Conservation (phyloP, 1,139 yeast species). For the Waltiozyma sp. region DNA sequence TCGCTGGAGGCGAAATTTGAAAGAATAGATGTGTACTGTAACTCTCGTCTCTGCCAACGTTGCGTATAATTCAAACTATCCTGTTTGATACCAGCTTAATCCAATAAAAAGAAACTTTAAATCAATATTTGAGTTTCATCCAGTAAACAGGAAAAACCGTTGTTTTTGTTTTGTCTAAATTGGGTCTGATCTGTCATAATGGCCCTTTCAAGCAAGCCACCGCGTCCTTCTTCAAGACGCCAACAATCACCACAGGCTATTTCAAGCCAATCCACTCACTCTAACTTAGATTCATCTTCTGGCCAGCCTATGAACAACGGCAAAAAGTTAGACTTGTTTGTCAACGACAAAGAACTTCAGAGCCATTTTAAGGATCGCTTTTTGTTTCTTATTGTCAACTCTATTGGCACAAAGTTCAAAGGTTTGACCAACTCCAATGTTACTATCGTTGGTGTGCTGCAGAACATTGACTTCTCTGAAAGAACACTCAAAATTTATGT, state of each 20-base stretch:
- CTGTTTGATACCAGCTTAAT: too few species aligned
- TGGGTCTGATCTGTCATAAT: background rate
- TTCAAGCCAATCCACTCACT: background rate
- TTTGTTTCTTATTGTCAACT: conserved; percentile 36
- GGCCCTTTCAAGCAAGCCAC: background rate
- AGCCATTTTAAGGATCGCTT: conserved; percentile 35
- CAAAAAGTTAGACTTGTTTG: background rate
- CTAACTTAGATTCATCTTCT: background rate
- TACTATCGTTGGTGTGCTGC: conserved; percentile 47
- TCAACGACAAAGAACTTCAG: conserved; percentile 7
- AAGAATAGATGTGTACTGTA: too few species aligned
- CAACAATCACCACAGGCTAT: background rate
- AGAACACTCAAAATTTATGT: conserved; percentile 23
- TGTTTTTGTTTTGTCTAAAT: too few species aligned
- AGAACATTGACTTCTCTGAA: conserved; percentile 25
- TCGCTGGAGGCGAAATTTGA: background rate
- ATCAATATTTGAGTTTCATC: too few species aligned
- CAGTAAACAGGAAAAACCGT: too few species aligned
- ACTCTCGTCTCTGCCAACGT: too few species aligned
- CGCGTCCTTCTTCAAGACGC: background rate
- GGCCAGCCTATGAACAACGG: conserved; percentile 4
- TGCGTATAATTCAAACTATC: too few species aligned
- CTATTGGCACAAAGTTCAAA: conserved; percentile 45
- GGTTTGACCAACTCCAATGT: conserved; percentile 58
- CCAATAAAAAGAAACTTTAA: background rate